Base-by-base conservation (phyloP, 164 flowering plant genomes). In the Chimonanthus salicifolius region DNA sequence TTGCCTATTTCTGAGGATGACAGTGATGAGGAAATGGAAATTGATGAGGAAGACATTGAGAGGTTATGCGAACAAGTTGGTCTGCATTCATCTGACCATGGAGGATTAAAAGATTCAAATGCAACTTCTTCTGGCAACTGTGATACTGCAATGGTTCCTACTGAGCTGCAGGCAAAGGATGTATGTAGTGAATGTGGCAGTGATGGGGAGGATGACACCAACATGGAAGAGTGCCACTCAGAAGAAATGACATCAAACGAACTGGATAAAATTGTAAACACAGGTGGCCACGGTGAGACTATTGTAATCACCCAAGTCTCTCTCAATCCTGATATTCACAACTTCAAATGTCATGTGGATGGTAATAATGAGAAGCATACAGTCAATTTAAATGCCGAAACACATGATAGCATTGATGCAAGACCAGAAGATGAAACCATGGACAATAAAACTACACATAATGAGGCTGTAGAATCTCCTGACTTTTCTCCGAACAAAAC, bases 11-110 rank as follows among this genome's bases (percentile, higher is more conserved):
- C 84, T 43, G 99, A 92, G 78, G 90, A 89, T 64, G 99, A 96
- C 68, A 85, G 98, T 77, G 98, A 96, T 81, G 92, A 85, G 81
- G 97, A 85, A 78, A 96, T 96, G 99, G 98, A 96, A 81, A 93
- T 96, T 75, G 93, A 87, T 70, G 98, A 93, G 78, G 90, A 88
- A 77, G 90, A 85, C 67, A 90, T 87, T 73, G 92, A 91, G 72
- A 83, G 68, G 75, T 80, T 85, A 45, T 82, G 82, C 64, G 66
- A 73, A 69, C 82, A 82, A 75, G 86, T 80, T 43, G 85, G 74
- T 72, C 71, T 80, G 73, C 85, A 75, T 58, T 65, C 76, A 75
- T 72, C 73, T n/a, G 44, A 6, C 33, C 11, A 45, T 46, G 45
- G 44, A 2, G 51, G 21, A 67, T 54, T 54, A 54, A 54, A 10